These are phyloP conservation scores for Aureobasidium subglaciale DNA, from an alignment of 2,329 filamentous ascomycete species.

Conservation along the genomic window DNA sequence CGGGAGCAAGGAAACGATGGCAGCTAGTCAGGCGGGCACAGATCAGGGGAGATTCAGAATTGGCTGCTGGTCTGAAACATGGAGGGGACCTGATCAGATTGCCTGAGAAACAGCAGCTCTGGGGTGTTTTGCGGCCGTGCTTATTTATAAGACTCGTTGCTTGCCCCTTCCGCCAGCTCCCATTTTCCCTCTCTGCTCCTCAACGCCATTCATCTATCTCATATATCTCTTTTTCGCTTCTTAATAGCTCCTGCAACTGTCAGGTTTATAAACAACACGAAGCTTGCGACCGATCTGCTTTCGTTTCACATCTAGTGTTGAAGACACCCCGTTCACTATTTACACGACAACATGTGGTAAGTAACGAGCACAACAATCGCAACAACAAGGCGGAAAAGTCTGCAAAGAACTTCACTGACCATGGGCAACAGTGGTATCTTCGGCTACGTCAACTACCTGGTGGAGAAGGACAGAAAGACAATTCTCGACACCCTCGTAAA, in stretches of 20 bases:
- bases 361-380: background rate
- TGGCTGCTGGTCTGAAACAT: slow-evolving; percentile 7
- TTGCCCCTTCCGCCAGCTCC: slow-evolving; percentile 10
- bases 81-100: background rate
- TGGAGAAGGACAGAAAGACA: slow-evolving; percentile 96
- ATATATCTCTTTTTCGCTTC: slow-evolving; percentile 4
- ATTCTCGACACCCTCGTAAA: slow-evolving; percentile 95
- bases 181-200: slow-evolving; percentile 2
- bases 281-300: background rate
- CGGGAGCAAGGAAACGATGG: background rate
- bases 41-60: background rate
- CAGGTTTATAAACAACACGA: background rate
- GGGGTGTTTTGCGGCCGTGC: slow-evolving; percentile 7
- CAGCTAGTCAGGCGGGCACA: slow-evolving; percentile 1
- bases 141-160: slow-evolving; percentile 11
- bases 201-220: background rate
- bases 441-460: slow-evolving; percentile 98
- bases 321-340: background rate
- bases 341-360: slow-evolving; percentile 16
- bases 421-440: slow-evolving; percentile 59
- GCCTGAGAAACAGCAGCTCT: slow-evolving; percentile 5
- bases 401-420: background rate
- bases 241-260: background rate
- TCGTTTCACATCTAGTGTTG: slow-evolving; percentile 4
- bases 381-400: background rate